phyloP scores from a whole-genome alignment of 1,284 basidiomycete species.

The Leucocoprinus gongylophorus region DNA sequence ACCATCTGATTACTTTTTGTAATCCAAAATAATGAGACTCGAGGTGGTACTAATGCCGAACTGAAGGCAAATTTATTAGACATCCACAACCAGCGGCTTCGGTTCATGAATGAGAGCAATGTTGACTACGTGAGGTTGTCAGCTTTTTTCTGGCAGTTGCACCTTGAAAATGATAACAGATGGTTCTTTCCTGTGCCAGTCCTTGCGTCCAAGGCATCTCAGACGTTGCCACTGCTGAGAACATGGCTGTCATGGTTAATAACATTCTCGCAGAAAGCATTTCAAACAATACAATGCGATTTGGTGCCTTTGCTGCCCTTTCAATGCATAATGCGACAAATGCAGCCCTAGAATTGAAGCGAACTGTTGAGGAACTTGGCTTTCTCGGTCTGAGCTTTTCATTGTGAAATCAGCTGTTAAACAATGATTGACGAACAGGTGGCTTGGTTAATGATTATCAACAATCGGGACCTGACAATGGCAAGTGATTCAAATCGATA shows the following conservation, averaged over 20 bases:
- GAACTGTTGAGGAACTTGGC: constrained; percentile 35
- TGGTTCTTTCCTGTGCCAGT: constrained; percentile 35
- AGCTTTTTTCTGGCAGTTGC: constrained; percentile 13
- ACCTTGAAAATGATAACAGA: constrained; percentile 18
- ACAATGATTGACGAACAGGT: constrained; percentile 11
- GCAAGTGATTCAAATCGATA: constrained; percentile 12
- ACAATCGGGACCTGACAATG: constrained; percentile 29
- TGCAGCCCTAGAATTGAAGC: constrained; percentile 35
- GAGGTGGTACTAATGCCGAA: constrained; percentile 26
- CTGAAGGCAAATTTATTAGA: constrained; percentile 31
- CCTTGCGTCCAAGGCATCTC: constrained; percentile 38
- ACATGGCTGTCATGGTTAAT: constrained; percentile 30
- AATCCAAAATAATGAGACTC: not conserved
- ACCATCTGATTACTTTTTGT: not conserved
- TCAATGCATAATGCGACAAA: constrained; percentile 39
- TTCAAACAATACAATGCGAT: constrained; percentile 33
- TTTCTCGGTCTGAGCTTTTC: constrained; percentile 25
- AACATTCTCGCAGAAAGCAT: constrained; percentile 32
- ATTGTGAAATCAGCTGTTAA: not conserved
- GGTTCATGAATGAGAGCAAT: constrained; percentile 33
- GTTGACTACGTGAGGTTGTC: constrained; percentile 37
- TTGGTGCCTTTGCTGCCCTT: constrained; percentile 38
- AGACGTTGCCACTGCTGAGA: constrained; percentile 28
- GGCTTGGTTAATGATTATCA: constrained; percentile 38
- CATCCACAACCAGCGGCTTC: constrained; percentile 34